These are phyloP conservation scores for Backusella macrospora DNA, from an alignment of 192 early-diverging fungal species.

Conservation along the genomic window DNA sequence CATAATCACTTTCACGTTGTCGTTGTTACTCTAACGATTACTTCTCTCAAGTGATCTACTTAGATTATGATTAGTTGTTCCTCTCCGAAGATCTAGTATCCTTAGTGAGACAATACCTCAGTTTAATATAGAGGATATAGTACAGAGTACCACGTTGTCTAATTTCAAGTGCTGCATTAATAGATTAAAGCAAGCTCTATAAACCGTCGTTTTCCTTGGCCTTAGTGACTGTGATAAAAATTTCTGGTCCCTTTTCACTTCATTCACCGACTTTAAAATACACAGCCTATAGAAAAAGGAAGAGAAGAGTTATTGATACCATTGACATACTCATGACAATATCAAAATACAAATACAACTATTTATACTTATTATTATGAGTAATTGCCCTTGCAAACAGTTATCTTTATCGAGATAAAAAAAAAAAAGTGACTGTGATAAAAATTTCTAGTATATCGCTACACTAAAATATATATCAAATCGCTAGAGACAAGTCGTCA, in stretches of 20 bases:
- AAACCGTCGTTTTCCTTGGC: not conserved
- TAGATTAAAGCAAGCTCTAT: not conserved
- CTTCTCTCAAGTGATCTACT: not conserved
- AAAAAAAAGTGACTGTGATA: not conserved
- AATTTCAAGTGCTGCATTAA: not conserved
- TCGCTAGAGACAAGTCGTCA: not conserved
- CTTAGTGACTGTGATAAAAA: constrained; percentile 5
- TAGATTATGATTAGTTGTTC: not conserved
- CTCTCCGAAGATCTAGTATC: not conserved
- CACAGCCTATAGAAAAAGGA: too few relatives aligned
- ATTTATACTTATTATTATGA: too few relatives aligned
- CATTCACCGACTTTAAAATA: too few relatives aligned
- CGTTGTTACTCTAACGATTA: not conserved
- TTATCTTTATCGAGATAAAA: too few relatives aligned
- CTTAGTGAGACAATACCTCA: not conserved
- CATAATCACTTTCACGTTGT: too few relatives aligned
- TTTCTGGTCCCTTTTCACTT: not conserved
- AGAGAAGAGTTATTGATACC: too few relatives aligned
- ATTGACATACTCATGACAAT: too few relatives aligned
- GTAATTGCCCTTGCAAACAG: too few relatives aligned
- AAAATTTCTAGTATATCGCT: not conserved
- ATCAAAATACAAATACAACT: too few relatives aligned
- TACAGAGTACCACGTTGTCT: not conserved
- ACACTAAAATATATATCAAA: not conserved
- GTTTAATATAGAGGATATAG: not conserved